Percentiles rank a stretch among this genome's conserved stretches.
Conservation (phyloP, 495 filamentous ascomycete genomes). For the Talaromyces ruber region DNA sequence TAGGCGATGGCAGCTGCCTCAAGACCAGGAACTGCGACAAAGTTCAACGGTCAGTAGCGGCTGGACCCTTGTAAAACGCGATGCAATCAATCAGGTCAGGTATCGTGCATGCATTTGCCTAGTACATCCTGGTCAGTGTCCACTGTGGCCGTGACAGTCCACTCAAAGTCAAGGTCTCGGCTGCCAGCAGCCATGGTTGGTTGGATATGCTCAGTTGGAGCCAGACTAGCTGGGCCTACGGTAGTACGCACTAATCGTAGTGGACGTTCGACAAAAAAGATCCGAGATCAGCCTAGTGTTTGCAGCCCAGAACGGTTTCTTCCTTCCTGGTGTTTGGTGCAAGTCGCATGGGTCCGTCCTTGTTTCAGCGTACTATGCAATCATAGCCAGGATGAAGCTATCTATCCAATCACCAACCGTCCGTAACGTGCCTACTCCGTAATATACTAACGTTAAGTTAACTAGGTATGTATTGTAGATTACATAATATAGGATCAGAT, state of each 20-base stretch:
- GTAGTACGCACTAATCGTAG: neutral
- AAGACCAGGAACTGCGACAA: neutral
- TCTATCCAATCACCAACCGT: too few species aligned
- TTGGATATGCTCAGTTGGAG: neutral
- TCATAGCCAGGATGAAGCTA: neutral
- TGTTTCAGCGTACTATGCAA: neutral
- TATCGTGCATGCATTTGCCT: neutral
- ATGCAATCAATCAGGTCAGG: neutral
- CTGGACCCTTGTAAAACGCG: neutral
- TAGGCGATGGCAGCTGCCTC: neutral
- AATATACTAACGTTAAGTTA: too few species aligned
- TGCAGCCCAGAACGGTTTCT: neutral
- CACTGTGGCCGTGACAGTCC: neutral
- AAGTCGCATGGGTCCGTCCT: neutral
- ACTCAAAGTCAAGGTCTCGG: neutral
- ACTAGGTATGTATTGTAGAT: too few species aligned
- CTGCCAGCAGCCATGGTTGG: neutral
- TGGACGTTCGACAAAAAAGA: neutral
- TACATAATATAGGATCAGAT: too few species aligned
- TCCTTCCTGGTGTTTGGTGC: neutral
- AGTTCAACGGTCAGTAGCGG: slow-evolving; percentile 5
- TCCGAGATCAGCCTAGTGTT: neutral
- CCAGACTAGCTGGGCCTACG: too few species aligned
- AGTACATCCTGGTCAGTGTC: neutral
- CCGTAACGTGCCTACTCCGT: too few species aligned